A percentile compares a stretch with the other conserved stretches of the same genome.
Conservation (phyloP, 371 early-diverging fungal species). For the Mortierella sp. region DNA sequence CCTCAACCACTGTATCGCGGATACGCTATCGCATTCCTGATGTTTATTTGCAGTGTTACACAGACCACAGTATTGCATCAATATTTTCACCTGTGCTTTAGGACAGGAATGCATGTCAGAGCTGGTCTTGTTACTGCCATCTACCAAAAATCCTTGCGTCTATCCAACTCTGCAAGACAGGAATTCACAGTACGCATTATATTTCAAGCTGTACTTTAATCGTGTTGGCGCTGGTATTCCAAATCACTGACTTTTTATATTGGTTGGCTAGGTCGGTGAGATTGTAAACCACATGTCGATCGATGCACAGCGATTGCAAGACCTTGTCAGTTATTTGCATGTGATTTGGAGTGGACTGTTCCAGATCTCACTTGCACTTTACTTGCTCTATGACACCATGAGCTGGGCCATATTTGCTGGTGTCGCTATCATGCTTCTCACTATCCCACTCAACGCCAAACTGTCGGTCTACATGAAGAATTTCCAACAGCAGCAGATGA, state of each 20-base stretch:
- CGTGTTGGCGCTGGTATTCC: background rate
- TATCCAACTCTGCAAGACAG: slow-evolving; percentile 88
- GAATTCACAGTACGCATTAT: slow-evolving; percentile 66
- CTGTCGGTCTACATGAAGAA: slow-evolving; percentile 74
- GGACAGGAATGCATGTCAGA: slow-evolving; percentile 87
- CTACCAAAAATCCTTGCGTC: slow-evolving; percentile 87
- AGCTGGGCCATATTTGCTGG: slow-evolving; percentile 92
- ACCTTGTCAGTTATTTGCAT: slow-evolving; percentile 81
- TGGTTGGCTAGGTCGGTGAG: slow-evolving; percentile 50
- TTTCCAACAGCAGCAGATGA: slow-evolving; percentile 90
- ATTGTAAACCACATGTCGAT: slow-evolving; percentile 95
- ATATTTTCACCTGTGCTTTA: slow-evolving; percentile 87
- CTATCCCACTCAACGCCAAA: slow-evolving; percentile 81
- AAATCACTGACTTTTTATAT: background rate
- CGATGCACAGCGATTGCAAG: slow-evolving; percentile 85
- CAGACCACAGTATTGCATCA: slow-evolving; percentile 93
- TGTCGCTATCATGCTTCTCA: slow-evolving; percentile 83
- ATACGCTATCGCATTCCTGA: slow-evolving; percentile 74
- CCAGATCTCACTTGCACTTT: slow-evolving; percentile 86
- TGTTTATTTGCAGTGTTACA: slow-evolving; percentile 83
- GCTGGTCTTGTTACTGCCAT: slow-evolving; percentile 89
- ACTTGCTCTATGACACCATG: slow-evolving; percentile 85
- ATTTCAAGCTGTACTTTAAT: too few relatives aligned
- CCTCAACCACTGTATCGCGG: slow-evolving; percentile 74
- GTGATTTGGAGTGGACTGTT: slow-evolving; percentile 91